Percentiles rank a stretch among this genome's conserved stretches.
phyloP scores from a whole-genome alignment of 2,329 filamentous ascomycete species.

The Colletotrichum sp. region DNA sequence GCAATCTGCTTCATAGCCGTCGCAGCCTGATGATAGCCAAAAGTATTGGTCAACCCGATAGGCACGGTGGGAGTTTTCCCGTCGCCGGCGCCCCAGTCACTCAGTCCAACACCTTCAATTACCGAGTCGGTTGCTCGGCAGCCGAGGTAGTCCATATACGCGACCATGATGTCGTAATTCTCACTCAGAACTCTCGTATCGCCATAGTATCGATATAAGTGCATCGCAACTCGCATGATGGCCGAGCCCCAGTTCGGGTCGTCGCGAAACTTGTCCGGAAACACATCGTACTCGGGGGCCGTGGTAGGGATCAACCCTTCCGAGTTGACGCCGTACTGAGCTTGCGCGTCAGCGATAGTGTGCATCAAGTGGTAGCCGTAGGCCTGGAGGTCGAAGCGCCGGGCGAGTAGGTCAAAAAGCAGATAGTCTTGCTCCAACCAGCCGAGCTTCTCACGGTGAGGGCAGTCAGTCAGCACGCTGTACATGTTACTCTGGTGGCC shows the following conservation, averaged over 20 bases:
- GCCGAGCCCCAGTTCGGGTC: constrained; percentile 22
- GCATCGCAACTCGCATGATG: constrained; percentile 3
- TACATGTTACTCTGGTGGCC: neutral
- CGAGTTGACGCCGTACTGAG: neutral
- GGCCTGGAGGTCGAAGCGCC: constrained; percentile 13
- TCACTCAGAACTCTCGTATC: neutral
- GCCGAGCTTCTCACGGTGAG: constrained; percentile 18
- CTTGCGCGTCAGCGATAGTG: constrained; percentile 20
- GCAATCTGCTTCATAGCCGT: neutral
- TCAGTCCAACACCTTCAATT: constrained; percentile 16
- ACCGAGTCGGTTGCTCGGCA: neutral
- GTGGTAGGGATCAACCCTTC: constrained; percentile 16
- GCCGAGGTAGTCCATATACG: constrained; percentile 17
- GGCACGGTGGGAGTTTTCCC: neutral
- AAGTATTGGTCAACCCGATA: neutral
- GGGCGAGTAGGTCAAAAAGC: constrained; percentile 1
- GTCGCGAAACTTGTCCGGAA: constrained; percentile 12
- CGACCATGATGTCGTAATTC: constrained; percentile 7
- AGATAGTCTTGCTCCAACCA: constrained; percentile 22
- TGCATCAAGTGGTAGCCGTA: constrained; percentile 15
- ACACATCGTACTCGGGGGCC: constrained; percentile 12
- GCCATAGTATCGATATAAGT: constrained; percentile 17
- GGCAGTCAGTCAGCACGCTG: constrained; percentile 17
- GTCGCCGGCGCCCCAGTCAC: constrained; percentile 8
- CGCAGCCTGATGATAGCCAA: constrained; percentile 12